A percentile compares a stretch with the other conserved stretches of the same genome.
phyloP scores from a whole-genome alignment of 75 land plant species.

The Picea glauca region DNA sequence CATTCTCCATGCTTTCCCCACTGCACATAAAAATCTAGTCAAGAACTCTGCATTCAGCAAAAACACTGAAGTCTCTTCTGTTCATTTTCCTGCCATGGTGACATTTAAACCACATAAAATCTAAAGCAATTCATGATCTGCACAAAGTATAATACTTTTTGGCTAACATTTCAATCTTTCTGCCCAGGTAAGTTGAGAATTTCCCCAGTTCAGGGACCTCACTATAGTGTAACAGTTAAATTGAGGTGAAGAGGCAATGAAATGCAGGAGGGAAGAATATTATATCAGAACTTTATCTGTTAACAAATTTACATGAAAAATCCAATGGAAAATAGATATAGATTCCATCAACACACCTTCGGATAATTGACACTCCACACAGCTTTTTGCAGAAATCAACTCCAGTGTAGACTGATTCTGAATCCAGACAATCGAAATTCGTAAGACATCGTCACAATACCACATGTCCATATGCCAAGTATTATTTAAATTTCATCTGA shows the following conservation, averaged over 20 bases:
- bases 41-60: not conserved
- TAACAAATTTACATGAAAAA: not conserved
- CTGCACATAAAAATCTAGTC: not conserved
- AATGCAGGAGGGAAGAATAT: not conserved
- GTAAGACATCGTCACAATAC: not conserved
- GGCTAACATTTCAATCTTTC: not conserved
- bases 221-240: not conserved
- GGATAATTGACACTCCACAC: slow-evolving; percentile 89
- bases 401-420: slow-evolving; percentile 82
- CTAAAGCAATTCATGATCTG: not conserved
- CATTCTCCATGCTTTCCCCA: slow-evolving; percentile 47
- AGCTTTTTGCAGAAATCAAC: slow-evolving; percentile 93
- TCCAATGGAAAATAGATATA: not conserved
- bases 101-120: not conserved
- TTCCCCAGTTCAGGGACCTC: not conserved
- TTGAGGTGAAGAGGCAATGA: not conserved
- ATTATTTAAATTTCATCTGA: no score
- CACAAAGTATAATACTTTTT: not conserved
- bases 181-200: not conserved
- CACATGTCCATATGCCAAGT: not conserved
- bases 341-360: slow-evolving; percentile 43
- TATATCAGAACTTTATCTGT: not conserved
- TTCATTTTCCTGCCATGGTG: not conserved
- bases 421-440: not conserved
- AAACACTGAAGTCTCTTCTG: not conserved